Base-by-base conservation (phyloP, 352 stramenopile species). In the Phytopythium vexans region DNA sequence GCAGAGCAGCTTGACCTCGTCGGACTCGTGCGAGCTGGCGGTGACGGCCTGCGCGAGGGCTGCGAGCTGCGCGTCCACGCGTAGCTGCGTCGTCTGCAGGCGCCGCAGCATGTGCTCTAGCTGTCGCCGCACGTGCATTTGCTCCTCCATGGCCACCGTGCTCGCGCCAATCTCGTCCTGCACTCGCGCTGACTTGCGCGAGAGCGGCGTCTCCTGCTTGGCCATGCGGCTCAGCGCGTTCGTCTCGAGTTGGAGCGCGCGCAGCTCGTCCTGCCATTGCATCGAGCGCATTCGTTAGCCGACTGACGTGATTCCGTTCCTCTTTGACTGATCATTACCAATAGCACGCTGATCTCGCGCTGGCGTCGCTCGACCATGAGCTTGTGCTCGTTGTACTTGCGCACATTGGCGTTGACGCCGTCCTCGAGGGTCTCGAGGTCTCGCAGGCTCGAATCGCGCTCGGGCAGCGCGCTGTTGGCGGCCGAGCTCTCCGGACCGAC, bases 371-470 rank as follows among this genome's bases (percentile, higher is more conserved):
- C 82, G 4, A 74, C 75, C 48, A 77, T 63, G 15, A 87, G 75
- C 56, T 88, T 89, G 40, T 84, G 70, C 37, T 94, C 83, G 38
- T 94, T 94, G 57, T 83, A 94, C 64, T 89, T 90, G 33, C 82
- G 63, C 0, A 75, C 83, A 39, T 88, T 90, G 1, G 66, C 39
- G 39, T 89, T 72, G 10, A 94, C 81, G 15, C 82, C 75, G 53
- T 91, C 82, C 56, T 89, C 79, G 12, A 94, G 50, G 34, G 34
- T 70, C 44, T 88, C 76, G 21, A 92, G 72, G 52, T 94, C 83
- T 52, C 72, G 71, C 8, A 70, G 57, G 12, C 64, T 71, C 0
- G 73, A 76, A 12, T 86, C 66, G 1, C 52, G 66, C 42, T 85
- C 74, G 0, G 66, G 69, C 21, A 50, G 46, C 41, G 60, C 39